Conservation (phyloP, 805 yeast genomes). For the Yarrowia deformans region DNA sequence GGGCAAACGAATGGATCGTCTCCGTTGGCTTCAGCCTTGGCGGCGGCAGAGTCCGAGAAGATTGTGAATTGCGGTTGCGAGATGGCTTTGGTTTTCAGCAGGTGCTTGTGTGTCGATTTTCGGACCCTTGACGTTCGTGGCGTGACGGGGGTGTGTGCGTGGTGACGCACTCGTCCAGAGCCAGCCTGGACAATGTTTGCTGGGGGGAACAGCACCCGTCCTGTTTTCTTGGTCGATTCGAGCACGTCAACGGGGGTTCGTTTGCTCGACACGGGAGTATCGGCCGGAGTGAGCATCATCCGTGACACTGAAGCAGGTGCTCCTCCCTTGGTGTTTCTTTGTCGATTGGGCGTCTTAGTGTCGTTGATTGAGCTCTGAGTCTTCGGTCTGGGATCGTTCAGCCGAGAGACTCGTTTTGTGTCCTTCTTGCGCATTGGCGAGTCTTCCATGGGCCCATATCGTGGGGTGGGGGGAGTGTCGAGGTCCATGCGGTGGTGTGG, state of each 20-base stretch:
- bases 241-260: slow-evolving; percentile 27
- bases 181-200: slow-evolving; percentile 29
- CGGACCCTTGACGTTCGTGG: slow-evolving; percentile 32
- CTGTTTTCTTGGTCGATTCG: slow-evolving; percentile 29
- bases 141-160: slow-evolving; percentile 4
- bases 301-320: slow-evolving; percentile 3
- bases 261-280: slow-evolving; percentile 19
- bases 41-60: slow-evolving; percentile 18
- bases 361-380: not conserved
- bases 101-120: slow-evolving; percentile 12
- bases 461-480: slow-evolving; percentile 37
- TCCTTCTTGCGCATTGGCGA: slow-evolving; percentile 1
- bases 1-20: slow-evolving; percentile 35
- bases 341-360: slow-evolving; percentile 13
- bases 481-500: slow-evolving; percentile 22
- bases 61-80: slow-evolving; percentile 15
- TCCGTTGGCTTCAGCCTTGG: slow-evolving; percentile 15
- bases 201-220: slow-evolving; percentile 27
- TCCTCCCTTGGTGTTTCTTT: not conserved
- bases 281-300: slow-evolving; percentile 26
- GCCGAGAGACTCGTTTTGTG: not conserved
- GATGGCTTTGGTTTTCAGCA: slow-evolving; percentile 5
- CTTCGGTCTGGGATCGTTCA: not conserved
- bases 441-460: slow-evolving; percentile 39
- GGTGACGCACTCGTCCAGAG: slow-evolving; percentile 19